Evolutionary conservation across 2,329 filamentous ascomycete genomes (phyloP).

Genomic region (Rachicladosporium sp.): DNA sequence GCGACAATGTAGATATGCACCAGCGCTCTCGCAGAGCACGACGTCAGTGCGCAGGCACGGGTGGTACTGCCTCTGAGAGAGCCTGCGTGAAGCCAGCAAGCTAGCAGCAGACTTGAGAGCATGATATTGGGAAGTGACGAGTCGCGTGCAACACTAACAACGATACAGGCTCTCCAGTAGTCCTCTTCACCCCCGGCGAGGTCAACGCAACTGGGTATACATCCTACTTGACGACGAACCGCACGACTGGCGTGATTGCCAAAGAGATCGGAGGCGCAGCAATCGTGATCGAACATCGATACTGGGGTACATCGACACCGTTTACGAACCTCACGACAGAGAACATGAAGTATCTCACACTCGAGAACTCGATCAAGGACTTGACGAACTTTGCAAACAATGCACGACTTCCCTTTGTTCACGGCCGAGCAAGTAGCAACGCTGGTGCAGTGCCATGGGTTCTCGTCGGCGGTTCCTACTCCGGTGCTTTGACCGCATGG

Average conservation of each 20-base stretch:
- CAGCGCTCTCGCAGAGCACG: too few species aligned
- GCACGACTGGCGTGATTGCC: constrained; percentile 39
- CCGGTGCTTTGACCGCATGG: constrained; percentile 45
- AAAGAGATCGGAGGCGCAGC: constrained; percentile 42
- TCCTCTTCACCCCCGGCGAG: constrained; percentile 36
- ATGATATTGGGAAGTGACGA: too few species aligned
- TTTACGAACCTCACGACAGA: constrained; percentile 39
- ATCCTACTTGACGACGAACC: constrained; percentile 39
- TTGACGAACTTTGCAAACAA: constrained; percentile 43
- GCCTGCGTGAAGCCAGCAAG: too few species aligned
- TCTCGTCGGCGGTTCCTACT: constrained; percentile 44
- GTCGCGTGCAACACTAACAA: too few species aligned
- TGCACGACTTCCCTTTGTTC: constrained; percentile 42
- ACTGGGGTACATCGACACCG: constrained; percentile 46
- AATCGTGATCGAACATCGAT: constrained; percentile 46
- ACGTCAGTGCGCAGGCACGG: too few species aligned
- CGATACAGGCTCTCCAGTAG: constrained; percentile 34
- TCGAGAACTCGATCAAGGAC: constrained; percentile 43
- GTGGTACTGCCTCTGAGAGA: too few species aligned
- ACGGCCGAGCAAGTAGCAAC: constrained; percentile 31
- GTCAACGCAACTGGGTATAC: constrained; percentile 33
- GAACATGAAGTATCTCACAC: constrained; percentile 42
- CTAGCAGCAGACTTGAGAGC: too few species aligned
- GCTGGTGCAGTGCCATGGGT: constrained; percentile 46
- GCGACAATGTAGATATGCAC: too few species aligned